Conservation (phyloP, 2,329 filamentous ascomycete species). For the Gaeumannomyces sp. region DNA sequence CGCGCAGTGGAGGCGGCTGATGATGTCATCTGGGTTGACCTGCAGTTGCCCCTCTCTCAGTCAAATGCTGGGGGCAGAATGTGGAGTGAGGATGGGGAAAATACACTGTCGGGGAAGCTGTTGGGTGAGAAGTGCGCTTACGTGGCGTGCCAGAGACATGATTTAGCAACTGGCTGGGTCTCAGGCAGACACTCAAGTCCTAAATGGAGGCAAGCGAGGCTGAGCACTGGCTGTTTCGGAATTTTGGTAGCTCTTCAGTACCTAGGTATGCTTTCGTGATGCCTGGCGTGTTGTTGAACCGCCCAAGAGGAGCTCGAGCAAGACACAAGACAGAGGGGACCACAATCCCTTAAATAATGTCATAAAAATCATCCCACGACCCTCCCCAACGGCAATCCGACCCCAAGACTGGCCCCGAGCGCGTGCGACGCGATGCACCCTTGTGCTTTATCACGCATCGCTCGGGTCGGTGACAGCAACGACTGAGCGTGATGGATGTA, state of each 20-base stretch:
- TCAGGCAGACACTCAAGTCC: too few species aligned
- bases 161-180: constrained; percentile 7
- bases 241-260: not conserved
- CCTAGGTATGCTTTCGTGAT: not conserved
- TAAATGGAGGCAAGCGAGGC: not conserved
- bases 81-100: too few species aligned
- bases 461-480: too few species aligned
- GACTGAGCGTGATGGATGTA: not conserved
- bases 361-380: too few species aligned
- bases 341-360: not conserved
- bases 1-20: constrained; percentile 42
- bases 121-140: constrained; percentile 20
- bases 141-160: constrained; percentile 46
- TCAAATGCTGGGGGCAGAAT: accelerated
- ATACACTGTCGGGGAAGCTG: not conserved
- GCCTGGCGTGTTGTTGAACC: not conserved
- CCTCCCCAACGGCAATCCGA: too few species aligned
- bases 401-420: too few species aligned
- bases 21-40: constrained; percentile 50
- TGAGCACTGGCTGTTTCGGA: too few species aligned
- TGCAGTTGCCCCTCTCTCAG: constrained; percentile 17
- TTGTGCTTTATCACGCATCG: too few species aligned
- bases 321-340: not conserved
- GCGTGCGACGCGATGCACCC: too few species aligned
- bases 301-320: too few species aligned